These are phyloP conservation scores for Platanthera guangdongensis DNA, from an alignment of 106 monocot species.

Conservation along the genomic window DNA sequence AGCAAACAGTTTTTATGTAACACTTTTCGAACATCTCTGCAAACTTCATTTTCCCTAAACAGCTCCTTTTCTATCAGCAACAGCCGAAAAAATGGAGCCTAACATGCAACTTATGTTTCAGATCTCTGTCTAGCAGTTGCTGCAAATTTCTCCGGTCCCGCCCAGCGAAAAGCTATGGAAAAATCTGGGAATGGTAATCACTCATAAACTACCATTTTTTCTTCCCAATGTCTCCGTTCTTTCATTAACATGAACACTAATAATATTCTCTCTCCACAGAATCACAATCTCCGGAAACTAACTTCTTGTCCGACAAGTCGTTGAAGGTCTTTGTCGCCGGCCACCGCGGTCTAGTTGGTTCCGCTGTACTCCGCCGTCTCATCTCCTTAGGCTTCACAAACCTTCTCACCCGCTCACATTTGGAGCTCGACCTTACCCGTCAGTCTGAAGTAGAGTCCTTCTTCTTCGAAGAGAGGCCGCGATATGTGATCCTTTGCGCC, in stretches of 20 bases:
- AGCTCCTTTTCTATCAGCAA: too few species aligned
- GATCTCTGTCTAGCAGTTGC: too few species aligned
- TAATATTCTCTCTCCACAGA: conserved; percentile 3
- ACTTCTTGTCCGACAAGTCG: conserved; percentile 69
- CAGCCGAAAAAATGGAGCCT: too few species aligned
- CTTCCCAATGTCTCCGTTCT: not conserved
- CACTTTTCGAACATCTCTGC: too few species aligned
- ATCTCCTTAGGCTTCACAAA: conserved; percentile 62
- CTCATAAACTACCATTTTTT: not conserved
- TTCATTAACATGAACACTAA: not conserved
- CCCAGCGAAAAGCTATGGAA: not conserved
- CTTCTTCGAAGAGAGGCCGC: conserved; percentile 59
- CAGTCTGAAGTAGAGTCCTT: conserved; percentile 87
- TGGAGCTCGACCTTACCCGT: conserved; percentile 89
- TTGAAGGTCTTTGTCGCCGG: conserved; percentile 84
- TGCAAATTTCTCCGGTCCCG: too few species aligned
- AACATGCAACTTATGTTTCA: too few species aligned
- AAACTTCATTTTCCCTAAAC: too few species aligned
- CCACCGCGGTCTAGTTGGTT: conserved; percentile 87
- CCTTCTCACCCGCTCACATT: conserved; percentile 57
- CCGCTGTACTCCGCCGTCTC: conserved; percentile 70
- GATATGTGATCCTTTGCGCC: conserved; percentile 76
- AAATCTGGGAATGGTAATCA: not conserved
- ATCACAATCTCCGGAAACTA: not conserved
- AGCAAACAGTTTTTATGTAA: too few species aligned